Base-by-base conservation (phyloP, 1,284 basidiomycete species). In the Violaceomyces palustris region DNA sequence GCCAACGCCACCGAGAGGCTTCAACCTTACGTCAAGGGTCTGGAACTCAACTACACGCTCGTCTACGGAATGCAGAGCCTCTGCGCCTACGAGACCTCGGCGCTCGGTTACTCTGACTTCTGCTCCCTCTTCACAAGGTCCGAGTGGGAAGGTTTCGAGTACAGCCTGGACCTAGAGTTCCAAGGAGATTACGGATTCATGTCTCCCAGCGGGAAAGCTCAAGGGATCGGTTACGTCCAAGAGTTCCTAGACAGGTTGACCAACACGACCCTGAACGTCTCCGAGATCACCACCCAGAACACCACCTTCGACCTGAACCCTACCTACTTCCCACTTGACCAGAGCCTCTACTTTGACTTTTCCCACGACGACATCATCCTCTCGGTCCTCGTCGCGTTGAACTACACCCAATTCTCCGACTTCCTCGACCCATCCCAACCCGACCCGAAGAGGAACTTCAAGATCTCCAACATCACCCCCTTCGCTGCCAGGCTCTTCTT, bases 61-160 rank as follows among this genome's bases (percentile, higher is more conserved):
- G 50, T 68, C 10, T 61, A 57, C 22, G 58, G 59, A 19, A 62
- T 68, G 58, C 61, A 62, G 39, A 47, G 46, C 18, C 39, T 85
- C 73, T 71, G 68, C 33, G 50, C 62, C 14, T 67, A 64, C 53
- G 67, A 71, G 42, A 68, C 62, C 8, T 54, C 43, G 3, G 54
- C 58, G 14, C 35, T 66, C 5, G 68, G 67, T 18, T 67, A 58
- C 35, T 58, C 51, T n/a, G 33, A 65, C 46, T 96, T 93, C 76
- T 96, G 91, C 64, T 81, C 82, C 43, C 77, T 94, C 1, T 94
- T 94, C 75, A 90, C 87, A 0, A 79, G 85, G 68, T 83, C 87
- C 35, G 89, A 94, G 73, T 90, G 88, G 84, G 80, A 85, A 59
- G 87, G 87, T 6, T 92, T 88, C 35, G 61, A 69, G 39, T 69